Base-by-base conservation (phyloP, 2,329 filamentous ascomycete genomes). In the Ophioceras dolichostomum region DNA sequence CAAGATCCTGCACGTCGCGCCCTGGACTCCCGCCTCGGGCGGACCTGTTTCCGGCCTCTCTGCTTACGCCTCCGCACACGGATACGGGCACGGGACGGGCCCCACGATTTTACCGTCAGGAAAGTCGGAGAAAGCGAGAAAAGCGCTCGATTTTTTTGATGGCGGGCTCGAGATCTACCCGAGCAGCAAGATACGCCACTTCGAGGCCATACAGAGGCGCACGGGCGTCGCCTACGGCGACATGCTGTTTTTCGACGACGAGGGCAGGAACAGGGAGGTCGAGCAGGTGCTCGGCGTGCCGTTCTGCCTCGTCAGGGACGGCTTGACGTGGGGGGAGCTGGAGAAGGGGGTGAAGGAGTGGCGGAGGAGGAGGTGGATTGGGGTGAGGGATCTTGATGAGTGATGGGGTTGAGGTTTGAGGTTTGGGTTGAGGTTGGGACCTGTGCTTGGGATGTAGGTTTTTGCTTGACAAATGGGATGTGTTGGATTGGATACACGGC, bases 211-310 rank as follows among this genome's bases (percentile, higher is more conserved):
- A 47, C 73, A 81, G 9, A 73, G 79, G 54, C 68, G 75, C 39
- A 87, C 81, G 12, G 77, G 76, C 2, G 57, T 95, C 3, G 61
- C 65, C 5, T 94, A 76, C 51, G 72, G 81, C 45, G 85, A 95
- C 34, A 94, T 96, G 80, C 56, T 96, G 24, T 96, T 96, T 58
- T 96, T 96, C 47, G 89, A 96, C 49, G 89, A 96, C 49, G 89
- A 96, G 70, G 68, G 70, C 37, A 64, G 89, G 42, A 96, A 96
- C 53, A 68, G 75, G 40, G 87, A 95, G 53, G 89, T 94, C 1
- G 76, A 79, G 61, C 34, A 36, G 34, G 62, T 54, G 19, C 51
- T 95, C 35, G 88, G 88, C 0, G 82, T 94, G 3, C 83, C 82
- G 1, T 94, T 96, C 75, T 77, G 76, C 52, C 61, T 95, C 35